Base-by-base conservation (phyloP, 1,284 basidiomycete species). In the Microbotryum lychnidis-dioicae region DNA sequence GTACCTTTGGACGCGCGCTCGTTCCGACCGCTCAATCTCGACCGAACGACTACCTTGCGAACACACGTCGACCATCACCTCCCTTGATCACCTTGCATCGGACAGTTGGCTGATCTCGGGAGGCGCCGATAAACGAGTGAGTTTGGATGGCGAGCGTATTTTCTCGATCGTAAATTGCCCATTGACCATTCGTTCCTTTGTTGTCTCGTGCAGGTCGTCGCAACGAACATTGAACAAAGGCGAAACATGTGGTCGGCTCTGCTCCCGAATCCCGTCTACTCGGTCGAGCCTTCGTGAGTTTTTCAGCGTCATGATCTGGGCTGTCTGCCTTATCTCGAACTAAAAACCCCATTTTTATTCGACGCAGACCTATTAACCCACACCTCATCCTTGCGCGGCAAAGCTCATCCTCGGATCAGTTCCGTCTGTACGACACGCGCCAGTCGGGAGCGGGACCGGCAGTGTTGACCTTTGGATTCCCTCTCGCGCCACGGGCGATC, bases 121-220 rank as follows among this genome's bases (percentile, higher is more conserved):
- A 12, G 63, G 61, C 2, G 61, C 57, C 49, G 66, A 68, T 50
- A 65, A 65, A 47, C 50, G 66, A 23, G 65, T 67, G 20, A 16
- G 55, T 8, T 10, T 5, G 23, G 45, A 47, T 16, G 44, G 44
- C 45, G 45, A 50, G 27, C 3, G 48, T n/a, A 10, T 18, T 16
- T 31, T 12, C 8, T 23, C 20, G 42, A 25, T 20, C 33, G 20
- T 18, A 20, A 27, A 16, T 37, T 55, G 54, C 23, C n/a, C 31
- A 14, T 20, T 21, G 50, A 8, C 18, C n/a, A 8, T 45, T n/a
- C 18, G 18, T 44, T 9, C 18, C 10, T 7, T 2, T 47, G 4
- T n/a, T 10, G 4, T 14, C 4, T 7, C 29, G 4, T n/a, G 14
- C 58, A 66, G 64, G 52, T 66, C n/a, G 49, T 65, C 7, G 54